Percentiles rank a stretch among this genome's conserved stretches.
These are phyloP conservation scores for Penicillium alfredii DNA, from an alignment of 495 filamentous ascomycete species.

Conservation along the genomic window DNA sequence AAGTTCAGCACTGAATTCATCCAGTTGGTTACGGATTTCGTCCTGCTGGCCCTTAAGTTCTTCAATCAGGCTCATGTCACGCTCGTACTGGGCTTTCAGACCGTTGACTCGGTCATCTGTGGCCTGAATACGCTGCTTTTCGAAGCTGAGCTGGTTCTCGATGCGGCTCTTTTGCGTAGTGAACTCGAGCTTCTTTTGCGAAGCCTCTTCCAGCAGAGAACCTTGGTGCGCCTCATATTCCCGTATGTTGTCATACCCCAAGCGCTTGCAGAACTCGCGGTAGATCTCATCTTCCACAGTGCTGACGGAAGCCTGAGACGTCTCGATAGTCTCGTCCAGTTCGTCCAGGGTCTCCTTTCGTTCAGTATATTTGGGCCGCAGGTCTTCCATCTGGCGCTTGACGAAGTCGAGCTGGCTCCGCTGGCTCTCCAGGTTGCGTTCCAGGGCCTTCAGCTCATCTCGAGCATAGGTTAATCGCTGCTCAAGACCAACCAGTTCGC, in stretches of 20 bases:
- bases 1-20: constrained; percentile 66
- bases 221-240: constrained; percentile 92
- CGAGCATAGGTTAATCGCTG: constrained; percentile 64
- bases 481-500: constrained; percentile 77
- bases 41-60: constrained; percentile 69
- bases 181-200: constrained; percentile 80
- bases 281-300: constrained; percentile 88
- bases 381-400: constrained; percentile 62
- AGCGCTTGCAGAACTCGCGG: constrained; percentile 73
- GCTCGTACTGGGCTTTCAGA: constrained; percentile 58
- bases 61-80: constrained; percentile 58
- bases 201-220: constrained; percentile 78
- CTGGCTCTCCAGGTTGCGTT: constrained; percentile 82
- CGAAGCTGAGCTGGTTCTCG: constrained; percentile 72
- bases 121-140: constrained; percentile 60
- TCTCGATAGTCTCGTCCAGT: constrained; percentile 57
- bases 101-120: constrained; percentile 63
- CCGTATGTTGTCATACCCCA: constrained; percentile 84
- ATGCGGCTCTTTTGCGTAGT: constrained; percentile 75
- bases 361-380: constrained; percentile 71
- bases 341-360: constrained; percentile 61
- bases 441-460: constrained; percentile 72
- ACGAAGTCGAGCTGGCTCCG: constrained; percentile 71
- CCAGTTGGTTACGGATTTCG: constrained; percentile 64
- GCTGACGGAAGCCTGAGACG: constrained; percentile 70